Base-by-base conservation (phyloP, 495 filamentous ascomycete species). In the Penicillium cosmopolitanum region DNA sequence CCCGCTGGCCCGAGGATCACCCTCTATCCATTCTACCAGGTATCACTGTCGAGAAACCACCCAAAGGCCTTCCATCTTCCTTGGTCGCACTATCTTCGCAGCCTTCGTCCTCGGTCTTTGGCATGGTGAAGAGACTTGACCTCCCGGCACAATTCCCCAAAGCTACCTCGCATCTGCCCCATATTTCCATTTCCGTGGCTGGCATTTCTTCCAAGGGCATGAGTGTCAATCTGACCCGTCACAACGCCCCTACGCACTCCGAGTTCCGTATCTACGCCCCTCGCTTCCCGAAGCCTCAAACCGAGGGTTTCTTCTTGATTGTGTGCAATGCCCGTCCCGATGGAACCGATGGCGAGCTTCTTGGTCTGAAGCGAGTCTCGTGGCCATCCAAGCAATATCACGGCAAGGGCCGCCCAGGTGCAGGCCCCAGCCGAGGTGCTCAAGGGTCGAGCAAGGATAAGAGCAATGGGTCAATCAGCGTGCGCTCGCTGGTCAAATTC, bases 261-360 rank as follows among this genome's bases (percentile, higher is more conserved):
- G 88, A 89, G 18, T 88, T 81, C 64, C 81, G 87, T 35, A 88
- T 96, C 59, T 96, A 86, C 61, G 91, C 95, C 0, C 94, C 95
- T 9, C 81, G 82, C 4, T 98, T 95, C 75, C 96, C 95, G 0
- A 98, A 98, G 73, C 86, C 92, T 21, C 95, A 98, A 71, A 93
- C 90, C 0, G 95, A 98, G 72, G 93, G 96, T 1, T 98, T 86
- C 84, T 97, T 98, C 71, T 82, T 94, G 7, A 58, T 98, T 40
- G 80, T 96, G 1, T 73, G 65, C 36, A 67, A 50, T 46, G 67
- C 71, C 16, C 62, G 61, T 3, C 82, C 84, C 4, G 85, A 92
- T 60, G 73, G 81, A 1, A 77, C 69, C 9, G 92, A 93, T 59
- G 77, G 73, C 2, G 92, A 96, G 60, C 78, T 98, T 5, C 64